Base-by-base conservation (phyloP, 441 rosid genomes). In the Bruguiera hainesii region DNA sequence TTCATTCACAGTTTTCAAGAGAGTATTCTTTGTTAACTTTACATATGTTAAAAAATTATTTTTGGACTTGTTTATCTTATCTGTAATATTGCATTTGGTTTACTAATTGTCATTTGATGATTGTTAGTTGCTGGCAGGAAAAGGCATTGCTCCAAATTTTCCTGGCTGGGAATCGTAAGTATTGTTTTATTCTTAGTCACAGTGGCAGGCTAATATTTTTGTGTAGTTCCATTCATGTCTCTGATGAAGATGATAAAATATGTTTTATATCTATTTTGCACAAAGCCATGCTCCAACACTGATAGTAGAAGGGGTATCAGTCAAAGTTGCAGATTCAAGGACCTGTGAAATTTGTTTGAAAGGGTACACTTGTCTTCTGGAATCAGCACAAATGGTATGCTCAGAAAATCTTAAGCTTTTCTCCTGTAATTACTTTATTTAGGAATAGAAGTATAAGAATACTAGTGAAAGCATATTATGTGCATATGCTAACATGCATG, bases 131-230 rank as follows among this genome's bases (percentile, higher is more conserved):
- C 65, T 89, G 67, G 92, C 90, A 75, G 98, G 79, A 68, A 85
- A 81, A 85, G 46, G 76, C 67, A 84, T 94, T 75, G 29, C 74
- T 70, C 79, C 79, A 66, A 93, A 88, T 73, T 72, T 94, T 74
- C 98, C 98, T 69, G 80, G 84, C 76, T 80, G 78, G 80, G 81
- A 63, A 59, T 76, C 66, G 98, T 91, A 82, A 89, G 98, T 87
- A 70, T 66, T 46, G 13, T 66, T 70, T 70, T 50, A 19, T 64
- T 66, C 70, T 64, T 66, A 21, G 21, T 65, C 42, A 25, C 70
- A 31, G 37, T 33, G 42, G 58, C 57, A 31, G 62, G 31, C 68
- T 76, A 59, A 21, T 64, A 11, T 56, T 28, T 62, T 9, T 46
- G 51, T 66, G 62, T 65, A 67, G 51, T 70, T 66, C 57, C 18